A percentile compares a stretch with the other conserved stretches of the same genome.
Evolutionary conservation across 176 grass and related monocot species (phyloP).

Genomic region (Triticum monococcum): DNA sequence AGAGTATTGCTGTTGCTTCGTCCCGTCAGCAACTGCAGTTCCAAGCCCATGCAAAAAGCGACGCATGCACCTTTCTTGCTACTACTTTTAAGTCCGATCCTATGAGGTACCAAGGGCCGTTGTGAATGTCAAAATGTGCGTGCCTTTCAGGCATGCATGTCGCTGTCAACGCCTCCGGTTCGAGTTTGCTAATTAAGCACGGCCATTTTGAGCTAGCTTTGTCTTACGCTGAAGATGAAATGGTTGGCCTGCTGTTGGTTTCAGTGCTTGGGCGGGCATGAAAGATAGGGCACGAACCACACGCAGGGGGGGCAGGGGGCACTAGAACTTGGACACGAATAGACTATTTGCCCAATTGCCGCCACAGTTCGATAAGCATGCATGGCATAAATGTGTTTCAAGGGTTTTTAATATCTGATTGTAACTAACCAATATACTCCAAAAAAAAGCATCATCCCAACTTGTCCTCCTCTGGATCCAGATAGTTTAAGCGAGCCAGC

Average conservation of each 20-base stretch:
- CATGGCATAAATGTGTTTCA: conserved; percentile 14
- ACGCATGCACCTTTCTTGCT: conserved; percentile 7
- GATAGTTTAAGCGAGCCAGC: neutral
- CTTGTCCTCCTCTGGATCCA: neutral
- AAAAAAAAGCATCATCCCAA: conserved; percentile 21
- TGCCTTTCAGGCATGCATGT: neutral
- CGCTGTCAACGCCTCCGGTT: neutral
- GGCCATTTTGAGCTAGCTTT: neutral
- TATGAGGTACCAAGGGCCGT: conserved; percentile 1
- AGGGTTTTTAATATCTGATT: neutral
- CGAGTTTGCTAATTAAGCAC: neutral
- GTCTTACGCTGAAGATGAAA: neutral
- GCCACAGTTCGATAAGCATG: conserved; percentile 8
- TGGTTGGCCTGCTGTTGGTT: neutral
- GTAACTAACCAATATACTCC: neutral
- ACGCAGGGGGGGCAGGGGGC: neutral
- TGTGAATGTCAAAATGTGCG: neutral
- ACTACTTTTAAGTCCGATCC: conserved; percentile 3
- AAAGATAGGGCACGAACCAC: neutral
- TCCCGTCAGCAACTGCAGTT: conserved; percentile 12
- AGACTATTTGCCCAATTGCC: neutral
- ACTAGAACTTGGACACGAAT: neutral
- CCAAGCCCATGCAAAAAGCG: neutral
- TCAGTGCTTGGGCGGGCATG: neutral
- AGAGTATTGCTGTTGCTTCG: neutral